A percentile compares a stretch with the other conserved stretches of the same genome.
These are phyloP conservation scores for Cucurbita argyrosperma DNA, from an alignment of 306 rosid species.

Conservation along the genomic window DNA sequence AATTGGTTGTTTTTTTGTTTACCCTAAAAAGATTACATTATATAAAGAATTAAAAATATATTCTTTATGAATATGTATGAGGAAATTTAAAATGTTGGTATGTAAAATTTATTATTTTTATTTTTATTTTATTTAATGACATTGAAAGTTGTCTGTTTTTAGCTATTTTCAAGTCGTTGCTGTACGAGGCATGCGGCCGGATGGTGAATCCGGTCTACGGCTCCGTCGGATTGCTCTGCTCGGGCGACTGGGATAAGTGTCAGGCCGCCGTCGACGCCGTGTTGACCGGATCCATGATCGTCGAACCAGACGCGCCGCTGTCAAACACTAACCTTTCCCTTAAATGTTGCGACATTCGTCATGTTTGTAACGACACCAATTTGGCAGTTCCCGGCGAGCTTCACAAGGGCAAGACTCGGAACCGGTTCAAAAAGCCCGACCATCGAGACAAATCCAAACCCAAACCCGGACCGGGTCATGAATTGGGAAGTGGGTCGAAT, in stretches of 20 bases:
- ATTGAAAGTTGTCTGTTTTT: neutral
- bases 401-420: constrained; percentile 2
- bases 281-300: constrained; percentile 21
- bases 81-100: no score
- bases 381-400: neutral
- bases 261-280: constrained; percentile 51
- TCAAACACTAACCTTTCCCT: neutral
- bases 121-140: neutral
- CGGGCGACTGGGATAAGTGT: constrained; percentile 39
- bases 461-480: neutral
- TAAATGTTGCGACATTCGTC: constrained; percentile 23
- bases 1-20: no score
- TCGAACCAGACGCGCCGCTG: neutral
- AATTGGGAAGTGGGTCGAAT: neutral
- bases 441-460: constrained; percentile 1
- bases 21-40: no score
- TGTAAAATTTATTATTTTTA: no score
- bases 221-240: constrained; percentile 38
- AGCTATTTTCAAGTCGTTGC: constrained; percentile 45
- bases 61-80: no score
- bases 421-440: constrained; percentile 19
- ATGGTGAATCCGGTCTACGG: constrained; percentile 53
- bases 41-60: no score
- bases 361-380: constrained; percentile 15
- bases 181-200: constrained; percentile 64